Conservation (phyloP, 352 stramenopile genomes). For the Peronospora farinosa region DNA sequence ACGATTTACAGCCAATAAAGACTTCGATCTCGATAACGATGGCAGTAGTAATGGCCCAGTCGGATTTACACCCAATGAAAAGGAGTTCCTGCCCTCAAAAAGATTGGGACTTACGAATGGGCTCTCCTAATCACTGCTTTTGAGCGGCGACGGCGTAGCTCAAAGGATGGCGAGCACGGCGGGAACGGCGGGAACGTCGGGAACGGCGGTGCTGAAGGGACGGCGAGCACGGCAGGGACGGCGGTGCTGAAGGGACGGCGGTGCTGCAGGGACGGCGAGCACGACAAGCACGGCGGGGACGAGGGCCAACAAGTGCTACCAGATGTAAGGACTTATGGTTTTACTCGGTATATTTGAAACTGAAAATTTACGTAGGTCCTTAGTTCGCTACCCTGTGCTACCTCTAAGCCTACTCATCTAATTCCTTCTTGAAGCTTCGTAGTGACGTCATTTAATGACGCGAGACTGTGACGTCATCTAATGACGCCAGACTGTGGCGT, state of each 20-base stretch:
- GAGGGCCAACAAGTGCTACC: slow-evolving; percentile 3
- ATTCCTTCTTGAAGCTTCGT: neutral
- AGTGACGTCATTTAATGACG: neutral
- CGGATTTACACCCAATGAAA: slow-evolving; percentile 4
- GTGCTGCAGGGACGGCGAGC: neutral
- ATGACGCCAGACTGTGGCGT: too few relatives aligned
- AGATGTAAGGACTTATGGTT: neutral
- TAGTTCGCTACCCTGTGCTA: slow-evolving; percentile 1
- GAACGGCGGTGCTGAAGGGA: too few relatives aligned
- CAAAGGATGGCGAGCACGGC: too few relatives aligned
- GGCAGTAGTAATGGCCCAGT: slow-evolving; percentile 1
- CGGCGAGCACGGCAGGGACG: too few relatives aligned
- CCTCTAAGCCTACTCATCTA: neutral
- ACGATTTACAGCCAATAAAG: slow-evolving; percentile 2
- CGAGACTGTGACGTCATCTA: too few relatives aligned
- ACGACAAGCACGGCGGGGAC: neutral
- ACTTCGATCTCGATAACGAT: slow-evolving; percentile 1
- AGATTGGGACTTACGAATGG: too few relatives aligned
- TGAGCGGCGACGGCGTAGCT: neutral
- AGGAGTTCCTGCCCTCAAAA: slow-evolving; percentile 1
- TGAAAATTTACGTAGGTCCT: neutral
- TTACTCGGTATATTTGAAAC: slow-evolving; percentile 1
- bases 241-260: too few relatives aligned
- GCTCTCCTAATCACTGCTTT: too few relatives aligned
- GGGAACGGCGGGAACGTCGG: too few relatives aligned